phyloP scores from a whole-genome alignment of 352 stramenopile species.

The Globisporangium iwayamae region DNA sequence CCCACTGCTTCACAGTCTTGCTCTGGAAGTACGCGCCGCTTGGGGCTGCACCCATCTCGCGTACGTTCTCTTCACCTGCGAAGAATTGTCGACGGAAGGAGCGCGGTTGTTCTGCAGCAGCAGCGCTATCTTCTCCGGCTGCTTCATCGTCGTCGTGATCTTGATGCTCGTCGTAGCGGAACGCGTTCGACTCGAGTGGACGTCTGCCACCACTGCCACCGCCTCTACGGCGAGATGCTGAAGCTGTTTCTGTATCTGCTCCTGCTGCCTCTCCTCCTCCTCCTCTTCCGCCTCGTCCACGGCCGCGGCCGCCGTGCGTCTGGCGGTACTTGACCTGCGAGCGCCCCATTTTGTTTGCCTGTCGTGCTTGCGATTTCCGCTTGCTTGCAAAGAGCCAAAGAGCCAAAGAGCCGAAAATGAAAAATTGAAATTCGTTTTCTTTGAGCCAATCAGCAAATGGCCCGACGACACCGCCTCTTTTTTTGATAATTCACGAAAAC shows the following conservation, averaged over 20 bases:
- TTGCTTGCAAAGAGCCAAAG: background rate
- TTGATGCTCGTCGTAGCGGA: slow-evolving; percentile 49
- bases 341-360: slow-evolving; percentile 41
- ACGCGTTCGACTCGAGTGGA: slow-evolving; percentile 65
- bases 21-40: slow-evolving; percentile 60
- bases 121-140: background rate
- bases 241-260: background rate
- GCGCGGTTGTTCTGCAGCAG: slow-evolving; percentile 7
- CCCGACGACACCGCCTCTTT: background rate
- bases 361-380: background rate
- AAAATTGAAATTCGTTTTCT: background rate
- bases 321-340: slow-evolving; percentile 68
- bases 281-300: slow-evolving; percentile 17
- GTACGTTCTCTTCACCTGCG: slow-evolving; percentile 49
- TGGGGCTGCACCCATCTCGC: slow-evolving; percentile 25
- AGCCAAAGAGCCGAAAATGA: background rate
- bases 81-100: slow-evolving; percentile 55
- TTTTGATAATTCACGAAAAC: background rate
- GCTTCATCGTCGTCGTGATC: slow-evolving; percentile 21
- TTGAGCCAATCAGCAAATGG: background rate
- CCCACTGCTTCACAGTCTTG: slow-evolving; percentile 61
- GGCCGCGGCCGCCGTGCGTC: slow-evolving; percentile 43
- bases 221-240: background rate
- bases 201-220: slow-evolving; percentile 17
- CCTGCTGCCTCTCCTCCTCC: background rate